Evolutionary conservation across 176 grass and related monocot genomes (phyloP).

Genomic region (Carex kokanica): DNA sequence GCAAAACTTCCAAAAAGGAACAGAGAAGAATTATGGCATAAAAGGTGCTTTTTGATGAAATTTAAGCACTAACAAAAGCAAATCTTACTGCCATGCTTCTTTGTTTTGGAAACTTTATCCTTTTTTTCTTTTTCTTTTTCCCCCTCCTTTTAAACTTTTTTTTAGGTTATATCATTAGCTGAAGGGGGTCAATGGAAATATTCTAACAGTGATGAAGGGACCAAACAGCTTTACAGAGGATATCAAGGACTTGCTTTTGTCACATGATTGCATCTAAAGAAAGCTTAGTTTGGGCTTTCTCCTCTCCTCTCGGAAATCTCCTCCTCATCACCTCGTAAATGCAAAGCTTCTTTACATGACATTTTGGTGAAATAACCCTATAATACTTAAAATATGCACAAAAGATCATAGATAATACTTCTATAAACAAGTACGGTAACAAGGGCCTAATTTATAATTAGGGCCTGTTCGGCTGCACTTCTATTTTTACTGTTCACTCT

Average conservation of each 20-base stretch:
- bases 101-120: conserved; percentile 20
- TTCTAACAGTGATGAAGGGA: conserved; percentile 17
- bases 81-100: conserved; percentile 21
- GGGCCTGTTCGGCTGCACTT: too few species aligned
- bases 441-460: too few species aligned
- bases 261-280: conserved; percentile 27
- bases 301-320: conserved; percentile 7
- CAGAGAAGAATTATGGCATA: conserved; percentile 24
- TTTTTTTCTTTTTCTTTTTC: not conserved
- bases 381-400: not conserved
- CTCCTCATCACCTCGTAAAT: not conserved
- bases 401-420: not conserved
- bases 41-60: conserved; percentile 22
- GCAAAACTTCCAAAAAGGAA: conserved; percentile 28
- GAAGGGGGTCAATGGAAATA: conserved; percentile 9
- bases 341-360: not conserved
- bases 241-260: conserved; percentile 17
- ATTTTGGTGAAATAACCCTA: not conserved
- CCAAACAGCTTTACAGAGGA: conserved; percentile 27
- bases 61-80: conserved; percentile 22
- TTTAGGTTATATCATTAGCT: conserved; percentile 6
- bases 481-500: too few species aligned
- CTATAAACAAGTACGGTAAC: not conserved
- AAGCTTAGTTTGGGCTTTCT: not conserved
- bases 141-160: not conserved